Evolutionary conservation across 164 flowering plant species (phyloP), one percentile per base, ranked within the genome.

Genomic region (Nymphaea colorata): DNA sequence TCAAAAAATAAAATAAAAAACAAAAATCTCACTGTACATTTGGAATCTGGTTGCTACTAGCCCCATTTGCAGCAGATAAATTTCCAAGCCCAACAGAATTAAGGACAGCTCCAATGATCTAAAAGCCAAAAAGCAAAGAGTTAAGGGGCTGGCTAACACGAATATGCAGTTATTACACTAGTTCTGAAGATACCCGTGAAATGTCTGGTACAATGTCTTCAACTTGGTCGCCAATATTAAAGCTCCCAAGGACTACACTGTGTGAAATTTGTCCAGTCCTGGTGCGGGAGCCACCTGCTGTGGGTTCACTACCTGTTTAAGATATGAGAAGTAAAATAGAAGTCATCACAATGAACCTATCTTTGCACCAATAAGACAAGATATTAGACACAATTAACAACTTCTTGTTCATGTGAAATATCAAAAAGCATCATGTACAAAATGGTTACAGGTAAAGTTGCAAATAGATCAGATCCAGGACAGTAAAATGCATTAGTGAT

Each of bases 81-180:
- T 76, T 76, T 43, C 96, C 93, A 71, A 90, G 44, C 42, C 98
- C 99, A 70, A 95, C 67, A 41, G 96, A 85, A 78, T 85, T 95
- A 69, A 95, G 62, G 68, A 95, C 97, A 7, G 98, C 84, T 55
- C 97, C 96, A 76, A 95, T 86, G 59, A 95, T 90, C 99, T 95
- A 65, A 60, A 79, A 69, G 5, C 11, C 0, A 12, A 55, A 61
- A 61, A 65, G 43, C 67, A 66, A 43, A 59, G 16, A 44, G 15
- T 43, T 62, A 53, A 1, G 3, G 41, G 59, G 18, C 64, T 17
- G 42, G 36, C 36, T 25, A 25, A 25, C 10, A 51, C 10, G 3
- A 51, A 4, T 8, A 51, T 51, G 53, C 62, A 64, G 42, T 17
- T 60, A 62, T 2, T 25, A 43, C 65, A 64, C 15, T 65, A 42